These are phyloP conservation scores for Tephrocybe sp. DNA, from an alignment of 768 basidiomycete genomes.

Conservation along the genomic window DNA sequence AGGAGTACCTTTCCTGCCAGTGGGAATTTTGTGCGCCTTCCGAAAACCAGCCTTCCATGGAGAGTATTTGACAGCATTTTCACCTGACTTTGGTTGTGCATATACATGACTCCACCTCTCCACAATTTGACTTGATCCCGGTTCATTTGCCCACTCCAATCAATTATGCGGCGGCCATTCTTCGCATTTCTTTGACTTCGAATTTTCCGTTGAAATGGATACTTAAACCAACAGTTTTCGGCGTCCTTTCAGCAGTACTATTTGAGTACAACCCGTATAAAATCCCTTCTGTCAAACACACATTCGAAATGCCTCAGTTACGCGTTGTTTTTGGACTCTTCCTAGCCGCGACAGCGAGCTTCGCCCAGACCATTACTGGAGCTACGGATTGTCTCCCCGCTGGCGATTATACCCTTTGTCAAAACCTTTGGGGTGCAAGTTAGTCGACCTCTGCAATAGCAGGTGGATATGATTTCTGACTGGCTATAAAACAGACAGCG, in stretches of 20 bases:
- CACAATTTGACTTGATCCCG: not conserved
- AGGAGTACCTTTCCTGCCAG: no score
- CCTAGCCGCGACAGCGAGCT: not conserved
- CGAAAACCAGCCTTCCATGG: no score
- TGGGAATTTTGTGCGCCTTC: no score
- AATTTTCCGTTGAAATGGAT: no score
- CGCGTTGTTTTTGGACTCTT: not conserved
- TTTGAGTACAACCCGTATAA: no score
- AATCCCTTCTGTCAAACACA: no score
- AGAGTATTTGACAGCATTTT: no score
- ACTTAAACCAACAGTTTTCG: no score
- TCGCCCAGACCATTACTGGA: constrained; percentile 41
- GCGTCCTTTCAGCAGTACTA: no score
- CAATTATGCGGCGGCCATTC: not conserved
- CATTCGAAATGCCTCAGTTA: not conserved
- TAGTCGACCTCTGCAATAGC: not conserved
- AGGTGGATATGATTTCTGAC: no score
- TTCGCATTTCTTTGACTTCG: not conserved
- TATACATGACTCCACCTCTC: not conserved
- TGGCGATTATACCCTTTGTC: constrained; percentile 48
- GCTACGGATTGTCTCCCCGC: constrained; percentile 41
- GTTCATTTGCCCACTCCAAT: not conserved
- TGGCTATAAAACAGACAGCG: constrained; percentile 27
- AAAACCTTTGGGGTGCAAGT: constrained; percentile 56
- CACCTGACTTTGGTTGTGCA: no score